Evolutionary conservation across 257 asterid genomes (phyloP).

Genomic region (Fraxinus pennsylvanica): DNA sequence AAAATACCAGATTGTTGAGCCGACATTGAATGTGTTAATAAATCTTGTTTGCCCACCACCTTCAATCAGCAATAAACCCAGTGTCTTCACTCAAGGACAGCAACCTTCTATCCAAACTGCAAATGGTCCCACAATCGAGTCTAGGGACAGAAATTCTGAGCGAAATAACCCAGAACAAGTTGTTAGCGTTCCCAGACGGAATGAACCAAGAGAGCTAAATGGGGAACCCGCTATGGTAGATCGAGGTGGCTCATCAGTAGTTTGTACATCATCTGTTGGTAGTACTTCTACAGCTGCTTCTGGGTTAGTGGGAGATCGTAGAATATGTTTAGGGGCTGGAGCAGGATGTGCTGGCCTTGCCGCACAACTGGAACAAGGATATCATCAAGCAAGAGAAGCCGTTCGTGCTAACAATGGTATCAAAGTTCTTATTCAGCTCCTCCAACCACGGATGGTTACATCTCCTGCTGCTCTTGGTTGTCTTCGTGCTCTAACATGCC

Average conservation of each 20-base stretch:
- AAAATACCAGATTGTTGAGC: slow-evolving; percentile 73
- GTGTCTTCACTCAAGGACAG: slow-evolving; percentile 62
- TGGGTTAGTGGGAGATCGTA: slow-evolving; percentile 95
- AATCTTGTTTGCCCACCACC: slow-evolving; percentile 99
- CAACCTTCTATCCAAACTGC: slow-evolving; percentile 58
- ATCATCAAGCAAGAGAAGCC: slow-evolving; percentile 92
- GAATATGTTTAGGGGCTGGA: slow-evolving; percentile 85
- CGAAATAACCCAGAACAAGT: slow-evolving; percentile 49
- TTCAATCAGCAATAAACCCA: slow-evolving; percentile 90
- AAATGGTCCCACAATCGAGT: slow-evolving; percentile 40
- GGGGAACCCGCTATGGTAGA: slow-evolving; percentile 67
- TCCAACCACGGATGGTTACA: slow-evolving; percentile 86
- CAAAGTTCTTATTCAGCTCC: slow-evolving; percentile 95
- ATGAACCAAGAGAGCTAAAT: slow-evolving; percentile 64
- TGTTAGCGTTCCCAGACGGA: slow-evolving; percentile 42
- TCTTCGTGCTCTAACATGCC: slow-evolving; percentile 97
- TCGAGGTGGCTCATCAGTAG: slow-evolving; percentile 47
- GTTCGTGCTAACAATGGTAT: slow-evolving; percentile 96
- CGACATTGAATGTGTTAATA: slow-evolving; percentile 80
- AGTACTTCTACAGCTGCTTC: slow-evolving; percentile 59
- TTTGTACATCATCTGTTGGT: slow-evolving; percentile 43
- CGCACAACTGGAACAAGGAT: slow-evolving; percentile 95
- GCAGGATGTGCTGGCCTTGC: slow-evolving; percentile 97
- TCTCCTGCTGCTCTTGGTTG: slow-evolving; percentile 94
- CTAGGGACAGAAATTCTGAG: slow-evolving; percentile 25